Evolutionary conservation across 1,284 basidiomycete species (phyloP).

Genomic region (Lentinula novae-zelandiae): DNA sequence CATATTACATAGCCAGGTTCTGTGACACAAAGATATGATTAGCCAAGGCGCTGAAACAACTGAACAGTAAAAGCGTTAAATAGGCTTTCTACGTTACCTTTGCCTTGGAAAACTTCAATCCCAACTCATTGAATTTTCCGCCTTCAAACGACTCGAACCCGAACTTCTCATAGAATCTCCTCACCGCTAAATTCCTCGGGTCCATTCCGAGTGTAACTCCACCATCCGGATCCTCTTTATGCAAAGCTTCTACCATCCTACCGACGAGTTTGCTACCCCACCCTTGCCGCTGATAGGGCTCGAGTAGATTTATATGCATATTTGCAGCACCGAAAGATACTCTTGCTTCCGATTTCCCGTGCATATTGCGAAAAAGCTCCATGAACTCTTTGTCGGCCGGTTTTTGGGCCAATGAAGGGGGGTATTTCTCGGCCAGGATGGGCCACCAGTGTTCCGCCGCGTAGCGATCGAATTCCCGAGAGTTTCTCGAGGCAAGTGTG

Average conservation of each 20-base stretch:
- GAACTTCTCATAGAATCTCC: not conserved
- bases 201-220: constrained; percentile 3
- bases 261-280: constrained; percentile 1
- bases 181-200: not conserved
- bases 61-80: not conserved
- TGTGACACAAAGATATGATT: not conserved
- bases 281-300: not conserved
- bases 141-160: constrained; percentile 5
- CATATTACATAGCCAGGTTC: not conserved
- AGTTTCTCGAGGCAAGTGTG: not conserved
- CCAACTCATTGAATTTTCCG: constrained; percentile 1
- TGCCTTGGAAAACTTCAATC: constrained; percentile 2
- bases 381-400: constrained; percentile 1
- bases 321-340: not conserved
- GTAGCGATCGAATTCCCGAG: not conserved
- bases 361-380: not conserved
- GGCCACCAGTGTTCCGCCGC: constrained; percentile 4
- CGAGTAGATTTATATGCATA: constrained; percentile 4
- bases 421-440: not conserved
- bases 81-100: not conserved
- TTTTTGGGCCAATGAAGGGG: constrained; percentile 1
- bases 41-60: not conserved
- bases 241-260: not conserved
- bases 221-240: not conserved
- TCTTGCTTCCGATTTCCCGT: not conserved